Base-by-base conservation (phyloP, 2,329 filamentous ascomycete genomes). In the Nannizziopsis barbatae region DNA sequence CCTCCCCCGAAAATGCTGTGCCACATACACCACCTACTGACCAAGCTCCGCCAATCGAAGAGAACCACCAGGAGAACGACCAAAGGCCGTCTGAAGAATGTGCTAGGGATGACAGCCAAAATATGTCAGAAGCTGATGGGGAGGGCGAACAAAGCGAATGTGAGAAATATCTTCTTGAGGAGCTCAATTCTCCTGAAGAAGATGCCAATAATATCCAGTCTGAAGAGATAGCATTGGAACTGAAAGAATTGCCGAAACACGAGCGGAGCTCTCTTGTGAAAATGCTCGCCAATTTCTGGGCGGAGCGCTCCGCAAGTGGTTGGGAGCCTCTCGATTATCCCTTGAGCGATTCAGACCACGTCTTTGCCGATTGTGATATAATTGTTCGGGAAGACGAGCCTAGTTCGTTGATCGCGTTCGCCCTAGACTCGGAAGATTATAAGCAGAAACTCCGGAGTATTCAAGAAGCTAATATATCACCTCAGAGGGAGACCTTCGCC, bases 351-450 rank as follows among this genome's bases (percentile, higher is more conserved):
- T 86, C 83, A 12, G 92, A 98, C 62, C 92, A 98, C 64, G 89
- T 98, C 42, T 96, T 96, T 68, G 85, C 88, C 47, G 89, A 98
- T 67, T 94, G 88, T 7, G 87, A 98, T 63, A 89, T 98, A 54
- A 94, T 98, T 56, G 88, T 98, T 33, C 81, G 92, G 35, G 92
- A 98, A 65, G 92, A 98, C 63, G 92, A 98, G 66, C 92, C 92
- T 2, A 95, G 88, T 60, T 96, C 92, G 1, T 77, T 98, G 36
- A 92, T 98, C 59, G 92, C 93, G 0, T 86, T 98, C 60, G 88
- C 90, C 1, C 72, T 98, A 15, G 87, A 84, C 55, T 94, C 86
- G 11, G 78, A 84, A 48, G 88, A 95, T 61, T 98, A 98, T 64
- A 78, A 83, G 53, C 75, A 75, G 37, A 95, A 95, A 65, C 73